Conservation (phyloP, 2,329 filamentous ascomycete species). For the Ophiocordyceps camponoti-rufipedis region DNA sequence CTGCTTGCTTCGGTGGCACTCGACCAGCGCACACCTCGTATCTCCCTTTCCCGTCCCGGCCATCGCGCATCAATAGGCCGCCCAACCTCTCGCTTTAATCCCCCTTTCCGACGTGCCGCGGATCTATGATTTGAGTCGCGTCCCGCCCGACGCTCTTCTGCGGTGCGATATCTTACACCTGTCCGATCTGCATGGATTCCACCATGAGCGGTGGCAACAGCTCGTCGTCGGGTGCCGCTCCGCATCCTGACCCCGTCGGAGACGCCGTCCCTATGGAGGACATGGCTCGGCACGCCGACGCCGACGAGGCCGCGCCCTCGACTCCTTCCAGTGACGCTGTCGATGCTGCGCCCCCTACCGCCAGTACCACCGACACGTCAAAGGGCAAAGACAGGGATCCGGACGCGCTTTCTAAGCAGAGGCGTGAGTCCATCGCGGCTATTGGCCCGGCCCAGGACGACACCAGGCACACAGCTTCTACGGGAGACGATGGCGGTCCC, state of each 20-base stretch:
- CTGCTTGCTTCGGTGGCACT: not conserved
- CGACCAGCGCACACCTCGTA: not conserved
- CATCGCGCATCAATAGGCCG: not conserved
- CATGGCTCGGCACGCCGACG: conserved; percentile 5
- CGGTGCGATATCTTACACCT: not conserved
- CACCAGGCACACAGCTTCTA: conserved; percentile 15
- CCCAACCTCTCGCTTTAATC: not conserved
- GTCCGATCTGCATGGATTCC: not conserved
- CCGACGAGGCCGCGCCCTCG: conserved; percentile 3
- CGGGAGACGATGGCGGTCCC: conserved; percentile 14
- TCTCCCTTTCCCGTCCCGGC: not conserved
- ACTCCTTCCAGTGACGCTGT: not conserved
- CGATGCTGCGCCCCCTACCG: too few relatives aligned
- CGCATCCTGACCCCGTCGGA: conserved; percentile 14
- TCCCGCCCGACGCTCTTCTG: not conserved
- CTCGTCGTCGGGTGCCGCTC: conserved; percentile 8
- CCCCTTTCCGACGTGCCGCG: not conserved
- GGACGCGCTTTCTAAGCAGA: conserved; percentile 11
- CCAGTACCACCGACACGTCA: conserved; percentile 1
- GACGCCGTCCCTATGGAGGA: conserved; percentile 20
- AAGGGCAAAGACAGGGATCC: conserved; percentile 18
- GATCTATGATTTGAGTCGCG: conserved; percentile 1
- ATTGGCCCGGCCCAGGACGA: conserved; percentile 26
- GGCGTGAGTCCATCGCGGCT: conserved; percentile 18
- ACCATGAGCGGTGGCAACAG: conserved; percentile 3